Evolutionary conservation across 225 moss, liverwort and hornwort genomes (phyloP).

Genomic region (Pseudoscleropodium purum): DNA sequence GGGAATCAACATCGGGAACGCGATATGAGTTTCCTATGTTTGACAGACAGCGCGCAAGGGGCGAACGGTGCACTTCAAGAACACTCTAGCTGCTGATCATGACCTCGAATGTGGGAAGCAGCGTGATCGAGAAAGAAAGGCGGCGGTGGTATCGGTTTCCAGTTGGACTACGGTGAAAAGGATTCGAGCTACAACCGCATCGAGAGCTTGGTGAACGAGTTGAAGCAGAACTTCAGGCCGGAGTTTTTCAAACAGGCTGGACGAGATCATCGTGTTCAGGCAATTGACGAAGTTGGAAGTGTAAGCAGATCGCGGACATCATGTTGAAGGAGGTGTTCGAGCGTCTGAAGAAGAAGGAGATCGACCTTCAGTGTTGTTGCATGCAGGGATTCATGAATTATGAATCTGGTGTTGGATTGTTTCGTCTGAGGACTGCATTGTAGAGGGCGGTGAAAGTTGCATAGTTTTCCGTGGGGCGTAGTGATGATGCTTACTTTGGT

Average conservation of each 20-base stretch:
- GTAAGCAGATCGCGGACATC: constrained; percentile 84
- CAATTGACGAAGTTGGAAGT: constrained; percentile 84
- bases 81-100: constrained; percentile 66
- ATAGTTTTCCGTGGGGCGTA: no score
- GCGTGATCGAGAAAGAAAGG: constrained; percentile 78
- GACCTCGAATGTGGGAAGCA: constrained; percentile 94
- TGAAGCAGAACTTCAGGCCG: constrained; percentile 91
- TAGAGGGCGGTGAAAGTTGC: background rate
- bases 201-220: constrained; percentile 88
- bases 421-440: background rate
- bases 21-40: no score
- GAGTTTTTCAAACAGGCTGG: constrained; percentile 79
- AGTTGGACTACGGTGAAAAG: constrained; percentile 90
- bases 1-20: no score
- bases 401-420: background rate
- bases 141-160: constrained; percentile 89
- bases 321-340: constrained; percentile 90
- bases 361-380: constrained; percentile 57
- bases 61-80: constrained; percentile 86
- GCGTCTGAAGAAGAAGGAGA: constrained; percentile 85
- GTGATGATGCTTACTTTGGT: background rate
- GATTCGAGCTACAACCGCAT: constrained; percentile 95
- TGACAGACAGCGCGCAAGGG: constrained; percentile 79
- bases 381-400: background rate
- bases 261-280: constrained; percentile 88